Evolutionary conservation across 2,329 filamentous ascomycete genomes (phyloP).

Genomic region (Chaetomium strumarium): DNA sequence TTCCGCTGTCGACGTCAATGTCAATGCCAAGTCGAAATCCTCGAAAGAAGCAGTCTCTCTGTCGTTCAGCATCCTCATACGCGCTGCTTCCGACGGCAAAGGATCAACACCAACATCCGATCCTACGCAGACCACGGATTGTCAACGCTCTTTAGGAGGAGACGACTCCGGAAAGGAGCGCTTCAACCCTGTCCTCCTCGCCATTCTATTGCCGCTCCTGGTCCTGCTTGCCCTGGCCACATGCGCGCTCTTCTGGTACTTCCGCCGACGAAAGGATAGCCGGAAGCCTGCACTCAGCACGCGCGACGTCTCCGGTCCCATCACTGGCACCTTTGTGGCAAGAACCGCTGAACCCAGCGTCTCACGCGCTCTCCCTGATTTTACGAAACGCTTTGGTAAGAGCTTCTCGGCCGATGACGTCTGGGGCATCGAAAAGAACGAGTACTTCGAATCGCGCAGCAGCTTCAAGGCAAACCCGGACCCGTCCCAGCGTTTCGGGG

Average conservation of each 20-base stretch:
- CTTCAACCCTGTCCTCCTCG: conserved; percentile 34
- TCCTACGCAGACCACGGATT: conserved; percentile 11
- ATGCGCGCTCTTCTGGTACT: conserved; percentile 28
- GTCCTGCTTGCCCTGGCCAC: conserved; percentile 33
- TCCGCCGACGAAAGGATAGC: conserved; percentile 24
- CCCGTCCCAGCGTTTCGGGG: conserved; percentile 1
- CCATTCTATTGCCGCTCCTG: conserved; percentile 39
- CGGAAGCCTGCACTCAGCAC: conserved; percentile 20
- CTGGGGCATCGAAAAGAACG: conserved; percentile 12
- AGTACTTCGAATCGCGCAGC: conserved; percentile 7
- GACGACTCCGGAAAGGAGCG: conserved; percentile 21
- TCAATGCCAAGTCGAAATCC: conserved; percentile 31
- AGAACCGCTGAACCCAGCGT: conserved; percentile 12
- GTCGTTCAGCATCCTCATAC: conserved; percentile 33
- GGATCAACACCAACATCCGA: not conserved
- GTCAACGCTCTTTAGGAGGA: conserved; percentile 18
- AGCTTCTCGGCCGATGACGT: conserved; percentile 15
- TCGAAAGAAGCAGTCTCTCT: conserved; percentile 34
- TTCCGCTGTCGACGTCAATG: conserved; percentile 23
- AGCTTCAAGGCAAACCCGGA: not conserved
- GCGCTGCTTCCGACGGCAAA: conserved; percentile 12
- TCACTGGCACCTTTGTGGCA: conserved; percentile 28
- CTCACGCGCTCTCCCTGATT: conserved; percentile 10
- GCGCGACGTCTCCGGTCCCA: conserved; percentile 29
- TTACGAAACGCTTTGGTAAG: conserved; percentile 11